phyloP scores from a whole-genome alignment of 179 eudicot species.

The Beta corolliflora region DNA sequence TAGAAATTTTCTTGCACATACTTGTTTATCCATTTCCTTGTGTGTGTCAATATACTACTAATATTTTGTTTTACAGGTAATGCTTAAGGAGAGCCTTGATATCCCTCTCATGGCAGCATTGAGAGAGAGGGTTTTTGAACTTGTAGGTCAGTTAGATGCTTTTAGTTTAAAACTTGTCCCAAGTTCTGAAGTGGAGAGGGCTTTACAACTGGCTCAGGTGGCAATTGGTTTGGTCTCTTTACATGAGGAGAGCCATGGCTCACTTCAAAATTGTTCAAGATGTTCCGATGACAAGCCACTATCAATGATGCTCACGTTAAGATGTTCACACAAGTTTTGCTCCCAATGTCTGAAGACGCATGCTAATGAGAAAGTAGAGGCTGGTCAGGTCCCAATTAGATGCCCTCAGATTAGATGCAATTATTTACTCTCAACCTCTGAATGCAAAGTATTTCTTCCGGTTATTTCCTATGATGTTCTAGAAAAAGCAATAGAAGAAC shows the following conservation, averaged over 20 bases:
- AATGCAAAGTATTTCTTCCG: slow-evolving; percentile 69
- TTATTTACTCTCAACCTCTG: slow-evolving; percentile 51
- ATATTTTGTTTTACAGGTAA: slow-evolving; percentile 45
- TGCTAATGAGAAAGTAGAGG: slow-evolving; percentile 60
- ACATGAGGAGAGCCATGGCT: slow-evolving; percentile 31
- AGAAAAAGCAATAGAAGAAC: slow-evolving; percentile 54
- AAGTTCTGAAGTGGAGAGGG: slow-evolving; percentile 42
- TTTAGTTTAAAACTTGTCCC: slow-evolving; percentile 56
- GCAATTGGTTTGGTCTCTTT: slow-evolving; percentile 65
- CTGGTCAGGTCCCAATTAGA: slow-evolving; percentile 55
- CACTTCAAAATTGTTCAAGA: slow-evolving; percentile 54
- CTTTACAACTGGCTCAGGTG: slow-evolving; percentile 61
- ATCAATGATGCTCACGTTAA: slow-evolving; percentile 55
- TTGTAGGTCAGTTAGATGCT: slow-evolving; percentile 42
- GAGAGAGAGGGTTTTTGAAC: slow-evolving; percentile 59
- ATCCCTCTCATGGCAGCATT: slow-evolving; percentile 63
- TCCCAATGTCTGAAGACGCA: slow-evolving; percentile 71
- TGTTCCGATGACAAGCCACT: slow-evolving; percentile 70
- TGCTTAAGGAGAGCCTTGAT: slow-evolving; percentile 40
- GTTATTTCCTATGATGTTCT: slow-evolving; percentile 50
- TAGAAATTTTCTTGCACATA: not conserved
- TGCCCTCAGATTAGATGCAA: slow-evolving; percentile 71
- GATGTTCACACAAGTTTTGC: slow-evolving; percentile 77
- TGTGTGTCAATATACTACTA: not conserved
- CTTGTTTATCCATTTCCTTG: not conserved